A percentile compares a stretch with the other conserved stretches of the same genome.
Conservation (phyloP, 768 basidiomycete genomes). For the Lentinula raphanica region DNA sequence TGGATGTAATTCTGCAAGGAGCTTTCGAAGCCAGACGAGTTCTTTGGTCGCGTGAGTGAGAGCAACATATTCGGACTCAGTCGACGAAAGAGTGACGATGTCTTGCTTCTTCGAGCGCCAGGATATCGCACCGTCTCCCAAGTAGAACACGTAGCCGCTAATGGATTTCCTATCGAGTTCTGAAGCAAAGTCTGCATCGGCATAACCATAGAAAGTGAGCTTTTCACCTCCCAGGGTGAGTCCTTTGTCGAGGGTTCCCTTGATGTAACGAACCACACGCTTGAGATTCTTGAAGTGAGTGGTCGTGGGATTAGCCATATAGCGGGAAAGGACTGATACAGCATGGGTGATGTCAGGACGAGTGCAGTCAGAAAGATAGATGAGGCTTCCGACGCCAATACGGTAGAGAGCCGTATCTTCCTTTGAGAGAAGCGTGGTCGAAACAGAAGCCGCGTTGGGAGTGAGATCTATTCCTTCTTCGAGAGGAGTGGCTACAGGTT, state of each 20-base stretch:
- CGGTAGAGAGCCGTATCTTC: slow-evolving; percentile 11
- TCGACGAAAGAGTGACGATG: slow-evolving; percentile 28
- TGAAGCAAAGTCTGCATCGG: slow-evolving; percentile 22
- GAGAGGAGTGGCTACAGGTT: slow-evolving; percentile 17
- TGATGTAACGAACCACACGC: slow-evolving; percentile 24
- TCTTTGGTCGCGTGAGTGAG: slow-evolving; percentile 27
- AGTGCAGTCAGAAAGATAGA: slow-evolving; percentile 20
- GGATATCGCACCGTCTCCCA: slow-evolving; percentile 5
- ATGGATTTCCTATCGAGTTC: slow-evolving; percentile 22
- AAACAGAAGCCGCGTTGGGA: slow-evolving; percentile 6
- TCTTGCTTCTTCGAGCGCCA: slow-evolving; percentile 28
- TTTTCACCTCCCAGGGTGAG: slow-evolving; percentile 13
- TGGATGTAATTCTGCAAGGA: slow-evolving; percentile 15
- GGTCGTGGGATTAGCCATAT: slow-evolving; percentile 20
- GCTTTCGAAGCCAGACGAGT: slow-evolving; percentile 18
- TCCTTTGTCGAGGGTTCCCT: slow-evolving; percentile 13
- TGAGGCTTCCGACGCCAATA: slow-evolving; percentile 18
- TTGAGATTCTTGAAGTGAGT: slow-evolving; percentile 17
- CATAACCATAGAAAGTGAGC: slow-evolving; percentile 10
- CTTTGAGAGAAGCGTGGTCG: slow-evolving; percentile 8
- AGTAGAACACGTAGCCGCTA: slow-evolving; percentile 18
- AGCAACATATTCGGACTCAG: slow-evolving; percentile 29
- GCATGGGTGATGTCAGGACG: slow-evolving; percentile 23
- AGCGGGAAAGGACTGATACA: slow-evolving; percentile 19
- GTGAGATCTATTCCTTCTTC: slow-evolving; percentile 5